Percentiles rank a stretch among this genome's conserved stretches.
Conservation (phyloP, 768 basidiomycete species). For the Multifurca ochricompacta region DNA sequence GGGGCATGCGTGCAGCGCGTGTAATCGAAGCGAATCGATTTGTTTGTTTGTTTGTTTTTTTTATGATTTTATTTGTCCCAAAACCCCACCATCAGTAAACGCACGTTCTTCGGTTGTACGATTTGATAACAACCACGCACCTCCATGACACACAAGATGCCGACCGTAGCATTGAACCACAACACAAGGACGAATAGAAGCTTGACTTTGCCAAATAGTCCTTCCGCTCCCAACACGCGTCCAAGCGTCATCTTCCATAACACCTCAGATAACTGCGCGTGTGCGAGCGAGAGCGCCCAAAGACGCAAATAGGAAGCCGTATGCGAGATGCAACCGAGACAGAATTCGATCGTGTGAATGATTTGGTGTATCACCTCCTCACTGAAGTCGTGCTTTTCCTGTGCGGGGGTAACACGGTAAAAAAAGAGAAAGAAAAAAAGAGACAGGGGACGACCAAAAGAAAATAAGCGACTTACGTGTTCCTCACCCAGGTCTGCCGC, state of each 20-base stretch:
- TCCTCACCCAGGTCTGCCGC: constrained; percentile 69
- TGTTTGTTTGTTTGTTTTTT: no score
- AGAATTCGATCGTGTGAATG: constrained; percentile 99
- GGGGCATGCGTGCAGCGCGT: no score
- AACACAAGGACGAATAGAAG: constrained; percentile 46
- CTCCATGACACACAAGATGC: constrained; percentile 91
- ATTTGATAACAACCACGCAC: constrained; percentile 48
- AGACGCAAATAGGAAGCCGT: constrained; percentile 90
- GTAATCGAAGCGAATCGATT: no score
- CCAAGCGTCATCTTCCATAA: constrained; percentile 85
- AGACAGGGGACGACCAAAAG: constrained; percentile 22
- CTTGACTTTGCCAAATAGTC: constrained; percentile 45
- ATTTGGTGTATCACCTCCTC: constrained; percentile 96
- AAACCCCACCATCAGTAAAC: constrained; percentile 10
- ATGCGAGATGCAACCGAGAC: constrained; percentile 97
- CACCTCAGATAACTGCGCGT: constrained; percentile 94
- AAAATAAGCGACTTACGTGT: constrained; percentile 70
- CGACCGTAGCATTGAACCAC: constrained; percentile 77
- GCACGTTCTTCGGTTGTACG: constrained; percentile 19
- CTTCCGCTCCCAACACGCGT: constrained; percentile 48
- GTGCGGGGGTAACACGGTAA: constrained; percentile 4
- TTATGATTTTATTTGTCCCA: no score
- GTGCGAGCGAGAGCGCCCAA: constrained; percentile 96
- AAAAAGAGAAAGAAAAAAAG: constrained; percentile 10
- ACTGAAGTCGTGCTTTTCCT: constrained; percentile 87